These are phyloP conservation scores for Arctostaphylos glauca DNA, from an alignment of 148 eudicot genomes.

Conservation along the genomic window DNA sequence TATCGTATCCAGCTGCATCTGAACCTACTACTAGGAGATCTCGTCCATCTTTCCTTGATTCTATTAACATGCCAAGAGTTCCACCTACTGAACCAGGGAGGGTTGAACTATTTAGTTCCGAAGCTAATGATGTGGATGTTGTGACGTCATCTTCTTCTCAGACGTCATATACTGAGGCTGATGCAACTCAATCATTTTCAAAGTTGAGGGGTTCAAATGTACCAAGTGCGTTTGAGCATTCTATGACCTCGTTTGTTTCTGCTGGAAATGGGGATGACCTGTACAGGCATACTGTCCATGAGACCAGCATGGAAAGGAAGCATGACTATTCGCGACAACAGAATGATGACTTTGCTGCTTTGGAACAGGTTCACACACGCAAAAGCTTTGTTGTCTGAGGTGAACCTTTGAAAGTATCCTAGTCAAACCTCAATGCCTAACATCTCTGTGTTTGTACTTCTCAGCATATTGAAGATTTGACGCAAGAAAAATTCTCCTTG, in stretches of 20 bases:
- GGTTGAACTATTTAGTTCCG: constrained; percentile 19
- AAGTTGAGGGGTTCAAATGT: constrained; percentile 20
- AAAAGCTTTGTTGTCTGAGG: not conserved
- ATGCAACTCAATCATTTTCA: constrained; percentile 28
- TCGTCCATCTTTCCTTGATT: constrained; percentile 92
- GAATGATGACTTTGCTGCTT: constrained; percentile 88
- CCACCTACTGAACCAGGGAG: constrained; percentile 38
- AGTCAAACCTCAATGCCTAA: not conserved
- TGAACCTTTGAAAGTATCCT: not conserved
- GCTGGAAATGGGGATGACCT: constrained; percentile 37
- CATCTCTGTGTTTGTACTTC: constrained; percentile 13
- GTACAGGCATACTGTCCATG: constrained; percentile 27
- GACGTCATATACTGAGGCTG: constrained; percentile 15
- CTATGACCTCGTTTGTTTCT: constrained; percentile 17
- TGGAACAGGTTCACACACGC: constrained; percentile 72
- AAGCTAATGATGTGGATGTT: constrained; percentile 31
- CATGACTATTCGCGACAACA: constrained; percentile 51
- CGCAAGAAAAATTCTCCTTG: constrained; percentile 91
- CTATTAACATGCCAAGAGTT: constrained; percentile 56
- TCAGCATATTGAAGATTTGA: constrained; percentile 98
- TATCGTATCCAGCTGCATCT: constrained; percentile 33
- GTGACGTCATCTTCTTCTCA: constrained; percentile 36
- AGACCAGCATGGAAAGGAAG: constrained; percentile 35
- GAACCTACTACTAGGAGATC: constrained; percentile 55
- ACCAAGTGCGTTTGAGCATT: constrained; percentile 18